Base-by-base conservation (phyloP, 306 rosid genomes). In the Rosa persica region DNA sequence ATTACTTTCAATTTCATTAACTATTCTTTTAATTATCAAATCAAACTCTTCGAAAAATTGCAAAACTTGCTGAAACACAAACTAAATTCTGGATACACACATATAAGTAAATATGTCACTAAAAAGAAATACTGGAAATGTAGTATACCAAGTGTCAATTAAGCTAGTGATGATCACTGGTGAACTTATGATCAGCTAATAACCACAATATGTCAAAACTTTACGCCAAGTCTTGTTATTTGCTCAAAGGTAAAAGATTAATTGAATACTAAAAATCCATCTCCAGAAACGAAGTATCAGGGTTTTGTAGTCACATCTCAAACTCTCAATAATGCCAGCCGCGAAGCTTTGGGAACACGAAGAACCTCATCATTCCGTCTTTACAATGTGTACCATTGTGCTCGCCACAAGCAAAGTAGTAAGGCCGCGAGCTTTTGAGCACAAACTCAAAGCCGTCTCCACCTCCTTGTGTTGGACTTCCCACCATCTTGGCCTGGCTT, bases 401-500 rank as follows among this genome's bases (percentile, higher is more conserved):
- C 78, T 89, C 90, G 3, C 91, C 95, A 4, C 95, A 89, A 0
- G 88, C 90, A 23, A 93, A 91, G 82, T 76, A 93, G 81, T 87
- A 71, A 65, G 97, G 90, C 75, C 82, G 76, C 93, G 89, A 84
- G 1, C 10, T 85, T 8, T 86, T 81, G 8, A 93, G 79, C 80
- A 73, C 78, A 22, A 86, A 91, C 81, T 85, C 64, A 54, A 90
- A 90, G 1, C 97, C 98, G 0, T 85, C 47, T 47, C 92, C 88
- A 0, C 4, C 70, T 16, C 98, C 97, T 80, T 91, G 89, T 5
- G 80, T 85, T 4, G 54, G 30, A 36, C 79, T 84, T 0, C 89
- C 93, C 40, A 79, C 0, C 84, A 67, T 81, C 84, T 51, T 81
- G 0, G 93, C 93, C 27, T 25, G 69, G 8, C 74, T 86, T 0